Base-by-base conservation (phyloP, 805 yeast species). In the Candida xiaguanensis region DNA sequence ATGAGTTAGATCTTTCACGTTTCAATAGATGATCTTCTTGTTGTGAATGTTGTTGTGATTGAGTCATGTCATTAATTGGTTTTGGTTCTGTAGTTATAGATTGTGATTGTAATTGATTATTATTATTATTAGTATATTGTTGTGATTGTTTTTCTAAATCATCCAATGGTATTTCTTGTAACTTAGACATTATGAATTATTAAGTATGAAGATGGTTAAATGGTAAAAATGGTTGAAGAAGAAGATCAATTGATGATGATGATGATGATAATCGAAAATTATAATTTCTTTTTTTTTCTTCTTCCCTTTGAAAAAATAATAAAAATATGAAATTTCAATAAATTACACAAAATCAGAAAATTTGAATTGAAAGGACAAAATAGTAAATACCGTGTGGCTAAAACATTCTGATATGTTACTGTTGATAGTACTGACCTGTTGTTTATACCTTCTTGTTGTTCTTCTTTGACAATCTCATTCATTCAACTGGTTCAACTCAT, bases 1-100 rank as follows among this genome's bases (percentile, higher is more conserved):
- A 29, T 15, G 31, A 20, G 8, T 19, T 35, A 3, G 38, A 23
- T 17, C 9, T 19, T 27, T 28, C 11, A 11, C 17, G 18, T 13
- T 13, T 23, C 36, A 32, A 24, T 8, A 3, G 27, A 12, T 7
- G 4, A 22, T 20, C 18, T 15, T 28, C 28, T 12, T 31, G 34
- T 22, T 22, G 35, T 19, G 28, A n/a, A 7, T 20, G 24, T 38
- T 31, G 20, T 22, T 19, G 40, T 30, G 20, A 27, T 12, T 18
- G 23, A 13, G 18, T 24, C 40, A 36, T 36, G 6, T 29, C 34
- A 23, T 30, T 30, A 11, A 24, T 15, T 31, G 36, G 40, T 23
- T 27, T 27, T 31, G 40, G 35, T 25, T 31, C 36, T 14, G 28
- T 20, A 6, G n/a, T n/a, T n/a, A n/a, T n/a, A n/a, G 24, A 5